Percentiles rank a stretch among this genome's conserved stretches.
phyloP scores from a whole-genome alignment of 1,284 basidiomycete genomes.

The Pseudozyma flocculosa region DNA sequence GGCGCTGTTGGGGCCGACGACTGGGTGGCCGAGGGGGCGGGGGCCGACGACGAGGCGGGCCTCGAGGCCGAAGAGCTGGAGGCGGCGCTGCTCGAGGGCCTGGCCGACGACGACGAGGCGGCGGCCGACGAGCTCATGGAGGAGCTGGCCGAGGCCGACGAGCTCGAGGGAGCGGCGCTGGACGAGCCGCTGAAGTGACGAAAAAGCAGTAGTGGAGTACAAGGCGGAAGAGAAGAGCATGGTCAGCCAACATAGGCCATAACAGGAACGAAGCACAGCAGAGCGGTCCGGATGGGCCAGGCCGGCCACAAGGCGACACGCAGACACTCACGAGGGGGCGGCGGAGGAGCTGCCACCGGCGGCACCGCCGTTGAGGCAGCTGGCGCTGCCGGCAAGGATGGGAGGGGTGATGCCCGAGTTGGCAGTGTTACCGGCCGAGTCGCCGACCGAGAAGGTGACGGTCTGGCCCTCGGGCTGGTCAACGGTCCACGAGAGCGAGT shows the following conservation, averaged over 20 bases:
- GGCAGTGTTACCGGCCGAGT: constrained; percentile 6
- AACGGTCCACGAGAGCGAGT: constrained; percentile 9
- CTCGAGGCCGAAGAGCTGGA: too few species aligned
- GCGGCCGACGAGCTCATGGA: not conserved
- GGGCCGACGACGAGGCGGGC: not conserved
- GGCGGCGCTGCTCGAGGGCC: not conserved
- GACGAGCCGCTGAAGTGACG: too few species aligned
- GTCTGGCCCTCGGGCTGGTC: constrained; percentile 3
- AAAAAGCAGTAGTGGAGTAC: too few species aligned
- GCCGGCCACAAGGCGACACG: too few species aligned
- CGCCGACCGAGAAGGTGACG: constrained; percentile 9
- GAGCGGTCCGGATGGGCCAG: too few species aligned
- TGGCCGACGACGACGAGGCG: not conserved
- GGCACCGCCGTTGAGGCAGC: not conserved
- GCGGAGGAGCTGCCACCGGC: too few species aligned
- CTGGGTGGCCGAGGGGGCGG: constrained; percentile 1
- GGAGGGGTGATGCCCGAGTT: not conserved
- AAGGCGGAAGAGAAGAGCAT: too few species aligned
- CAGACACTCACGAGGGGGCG: not conserved
- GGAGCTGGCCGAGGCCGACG: not conserved
- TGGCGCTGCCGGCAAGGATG: not conserved
- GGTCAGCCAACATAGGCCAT: too few species aligned
- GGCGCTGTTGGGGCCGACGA: constrained; percentile 2
- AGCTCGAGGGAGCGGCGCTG: not conserved
- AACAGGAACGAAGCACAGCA: too few species aligned